phyloP scores from a whole-genome alignment of 257 asterid genomes.

The Scutellaria baicalensis region DNA sequence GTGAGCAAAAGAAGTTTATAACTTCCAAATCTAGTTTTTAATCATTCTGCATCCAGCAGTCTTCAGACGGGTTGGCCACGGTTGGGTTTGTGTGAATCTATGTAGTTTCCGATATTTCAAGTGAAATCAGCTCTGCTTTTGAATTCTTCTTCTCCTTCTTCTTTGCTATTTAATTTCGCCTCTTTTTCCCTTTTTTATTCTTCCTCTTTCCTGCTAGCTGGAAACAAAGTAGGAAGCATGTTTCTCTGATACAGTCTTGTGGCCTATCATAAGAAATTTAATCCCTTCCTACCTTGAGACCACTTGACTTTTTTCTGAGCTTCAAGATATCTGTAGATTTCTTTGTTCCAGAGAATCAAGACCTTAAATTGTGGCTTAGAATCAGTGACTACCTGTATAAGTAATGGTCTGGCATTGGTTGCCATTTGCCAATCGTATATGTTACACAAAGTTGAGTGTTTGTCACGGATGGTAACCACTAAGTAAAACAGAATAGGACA shows the following conservation, averaged over 20 bases:
- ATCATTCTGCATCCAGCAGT: neutral
- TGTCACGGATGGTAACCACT: neutral
- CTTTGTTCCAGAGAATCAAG: neutral
- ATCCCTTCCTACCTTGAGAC: neutral
- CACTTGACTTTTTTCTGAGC: neutral
- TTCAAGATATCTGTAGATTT: neutral
- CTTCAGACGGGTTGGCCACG: neutral
- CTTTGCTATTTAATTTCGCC: neutral
- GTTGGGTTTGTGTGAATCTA: neutral
- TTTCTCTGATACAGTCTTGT: neutral
- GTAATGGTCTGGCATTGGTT: too few species aligned
- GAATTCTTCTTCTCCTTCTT: neutral
- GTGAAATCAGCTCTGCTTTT: neutral
- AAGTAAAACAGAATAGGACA: neutral
- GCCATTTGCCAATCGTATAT: too few species aligned
- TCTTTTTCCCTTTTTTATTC: neutral
- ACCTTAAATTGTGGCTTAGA: neutral
- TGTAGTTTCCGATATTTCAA: neutral
- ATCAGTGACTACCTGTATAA: neutral
- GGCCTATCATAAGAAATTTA: neutral
- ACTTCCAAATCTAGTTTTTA: neutral
- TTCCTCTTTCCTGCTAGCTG: neutral
- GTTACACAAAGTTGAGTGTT: neutral
- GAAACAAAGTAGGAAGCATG: neutral
- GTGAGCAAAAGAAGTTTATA: neutral